Percentiles rank a stretch among this genome's conserved stretches.
Evolutionary conservation across 83 land plant genomes (phyloP).

Genomic region (Picea mariana): DNA sequence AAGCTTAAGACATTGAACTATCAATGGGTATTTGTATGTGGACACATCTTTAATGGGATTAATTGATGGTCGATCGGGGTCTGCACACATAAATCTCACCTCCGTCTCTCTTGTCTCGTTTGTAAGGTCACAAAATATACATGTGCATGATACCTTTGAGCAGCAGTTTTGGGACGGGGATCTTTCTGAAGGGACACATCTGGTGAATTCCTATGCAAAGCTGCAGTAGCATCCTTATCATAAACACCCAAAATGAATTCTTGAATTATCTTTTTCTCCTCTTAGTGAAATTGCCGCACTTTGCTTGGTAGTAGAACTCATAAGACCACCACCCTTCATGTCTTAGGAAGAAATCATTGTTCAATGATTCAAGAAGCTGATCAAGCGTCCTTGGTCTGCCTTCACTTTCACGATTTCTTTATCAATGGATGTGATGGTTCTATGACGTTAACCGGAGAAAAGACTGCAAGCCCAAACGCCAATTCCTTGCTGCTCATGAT

Average conservation of each 20-base stretch:
- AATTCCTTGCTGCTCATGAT: no score
- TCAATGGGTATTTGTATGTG: conserved; percentile 90
- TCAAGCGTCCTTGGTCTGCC: conserved; percentile 69
- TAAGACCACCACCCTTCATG: conserved; percentile 99
- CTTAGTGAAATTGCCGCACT: conserved; percentile 70
- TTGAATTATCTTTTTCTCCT: conserved; percentile 30
- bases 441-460: no score
- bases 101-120: conserved; percentile 88
- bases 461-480: no score
- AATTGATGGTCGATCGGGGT: conserved; percentile 20
- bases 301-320: conserved; percentile 74
- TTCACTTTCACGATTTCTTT: no score
- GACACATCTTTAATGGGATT: conserved; percentile 91
- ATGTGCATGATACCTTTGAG: conserved; percentile 97
- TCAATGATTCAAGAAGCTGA: conserved; percentile 75
- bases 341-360: conserved; percentile 65
- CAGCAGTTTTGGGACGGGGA: conserved; percentile 85
- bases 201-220: no score
- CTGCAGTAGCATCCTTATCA: no score
- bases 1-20: conserved; percentile 75
- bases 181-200: conserved; percentile 53
- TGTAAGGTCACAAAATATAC: conserved; percentile 84
- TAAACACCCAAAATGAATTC: no score
- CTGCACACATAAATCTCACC: conserved; percentile 30
- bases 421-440: no score